Evolutionary conservation across 352 stramenopile species (phyloP).

Genomic region (Phytophthora pluvialis): DNA sequence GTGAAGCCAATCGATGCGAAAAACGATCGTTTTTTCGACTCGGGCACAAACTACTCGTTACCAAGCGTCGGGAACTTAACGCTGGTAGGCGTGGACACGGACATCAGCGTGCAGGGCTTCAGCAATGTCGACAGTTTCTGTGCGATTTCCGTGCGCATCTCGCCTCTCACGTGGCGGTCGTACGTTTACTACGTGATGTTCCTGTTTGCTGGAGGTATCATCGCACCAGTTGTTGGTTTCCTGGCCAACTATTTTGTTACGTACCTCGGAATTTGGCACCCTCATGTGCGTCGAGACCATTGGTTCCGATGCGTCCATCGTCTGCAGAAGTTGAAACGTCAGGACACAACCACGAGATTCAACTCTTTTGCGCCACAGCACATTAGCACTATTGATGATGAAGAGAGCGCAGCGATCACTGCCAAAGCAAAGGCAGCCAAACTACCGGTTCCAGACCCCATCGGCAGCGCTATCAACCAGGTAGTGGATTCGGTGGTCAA

Average conservation of each 20-base stretch:
- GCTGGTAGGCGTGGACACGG: slow-evolving; percentile 51
- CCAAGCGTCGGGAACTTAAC: slow-evolving; percentile 54
- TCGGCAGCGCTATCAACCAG: slow-evolving; percentile 33
- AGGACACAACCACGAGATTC: slow-evolving; percentile 74
- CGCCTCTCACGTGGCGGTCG: slow-evolving; percentile 59
- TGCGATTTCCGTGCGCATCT: slow-evolving; percentile 63
- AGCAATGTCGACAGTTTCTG: slow-evolving; percentile 61
- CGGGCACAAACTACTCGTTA: slow-evolving; percentile 38
- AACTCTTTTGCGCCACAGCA: slow-evolving; percentile 81
- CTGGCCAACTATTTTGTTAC: slow-evolving; percentile 82
- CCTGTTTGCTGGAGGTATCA: slow-evolving; percentile 75
- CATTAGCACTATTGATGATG: slow-evolving; percentile 49
- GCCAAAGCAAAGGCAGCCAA: slow-evolving; percentile 39
- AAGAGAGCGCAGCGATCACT: slow-evolving; percentile 33
- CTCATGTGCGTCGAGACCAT: slow-evolving; percentile 82
- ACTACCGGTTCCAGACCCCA: slow-evolving; percentile 14
- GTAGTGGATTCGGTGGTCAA: slow-evolving; percentile 45
- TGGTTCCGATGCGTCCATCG: slow-evolving; percentile 81
- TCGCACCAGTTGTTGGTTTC: slow-evolving; percentile 70
- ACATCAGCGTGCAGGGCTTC: slow-evolving; percentile 56
- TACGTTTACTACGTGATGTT: slow-evolving; percentile 74
- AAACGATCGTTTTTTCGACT: slow-evolving; percentile 60
- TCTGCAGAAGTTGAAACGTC: slow-evolving; percentile 80
- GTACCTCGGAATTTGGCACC: slow-evolving; percentile 82
- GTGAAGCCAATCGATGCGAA: slow-evolving; percentile 64